Conservation (phyloP, 2,329 filamentous ascomycete genomes). For the Rachicladosporium sp. region DNA sequence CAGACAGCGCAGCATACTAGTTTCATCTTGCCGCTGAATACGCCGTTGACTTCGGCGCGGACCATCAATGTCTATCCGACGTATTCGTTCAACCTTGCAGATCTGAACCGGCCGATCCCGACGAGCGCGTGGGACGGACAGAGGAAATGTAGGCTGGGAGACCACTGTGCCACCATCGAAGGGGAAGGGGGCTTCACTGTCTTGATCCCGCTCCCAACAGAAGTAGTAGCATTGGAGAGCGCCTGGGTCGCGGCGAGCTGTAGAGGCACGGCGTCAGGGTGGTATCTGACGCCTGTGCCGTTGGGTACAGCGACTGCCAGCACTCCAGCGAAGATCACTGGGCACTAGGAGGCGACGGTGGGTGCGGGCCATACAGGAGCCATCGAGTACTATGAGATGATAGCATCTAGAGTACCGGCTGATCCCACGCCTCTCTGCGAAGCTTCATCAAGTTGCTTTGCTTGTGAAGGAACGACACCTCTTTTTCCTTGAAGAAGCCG, state of each 20-base stretch:
- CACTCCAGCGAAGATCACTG: too few relatives aligned
- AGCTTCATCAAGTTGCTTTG: conserved; percentile 78
- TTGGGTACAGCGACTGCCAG: conserved; percentile 3
- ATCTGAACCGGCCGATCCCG: too few relatives aligned
- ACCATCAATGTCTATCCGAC: too few relatives aligned
- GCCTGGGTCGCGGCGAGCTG: neutral
- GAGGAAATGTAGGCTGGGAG: neutral
- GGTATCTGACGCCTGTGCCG: conserved; percentile 3
- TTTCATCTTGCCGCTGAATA: too few relatives aligned
- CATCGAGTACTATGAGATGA: too few relatives aligned
- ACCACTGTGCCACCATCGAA: neutral
- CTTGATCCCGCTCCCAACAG: conserved; percentile 1
- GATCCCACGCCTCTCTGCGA: conserved; percentile 66
- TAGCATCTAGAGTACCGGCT: conserved; percentile 33
- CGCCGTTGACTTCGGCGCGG: too few relatives aligned
- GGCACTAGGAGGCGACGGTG: too few relatives aligned
- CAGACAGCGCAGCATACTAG: too few relatives aligned
- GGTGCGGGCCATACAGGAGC: too few relatives aligned
- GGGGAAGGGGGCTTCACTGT: conserved; percentile 1
- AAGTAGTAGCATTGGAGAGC: conserved; percentile 2
- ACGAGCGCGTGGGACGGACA: too few relatives aligned
- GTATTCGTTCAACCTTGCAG: too few relatives aligned
- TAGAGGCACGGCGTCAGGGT: neutral
- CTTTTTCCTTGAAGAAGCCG: conserved; percentile 78
- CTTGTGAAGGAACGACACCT: conserved; percentile 83